Evolutionary conservation across 2,329 filamentous ascomycete genomes (phyloP), one percentile per base, ranked within the genome.

Genomic region (Aspergillus thermomutatus): DNA sequence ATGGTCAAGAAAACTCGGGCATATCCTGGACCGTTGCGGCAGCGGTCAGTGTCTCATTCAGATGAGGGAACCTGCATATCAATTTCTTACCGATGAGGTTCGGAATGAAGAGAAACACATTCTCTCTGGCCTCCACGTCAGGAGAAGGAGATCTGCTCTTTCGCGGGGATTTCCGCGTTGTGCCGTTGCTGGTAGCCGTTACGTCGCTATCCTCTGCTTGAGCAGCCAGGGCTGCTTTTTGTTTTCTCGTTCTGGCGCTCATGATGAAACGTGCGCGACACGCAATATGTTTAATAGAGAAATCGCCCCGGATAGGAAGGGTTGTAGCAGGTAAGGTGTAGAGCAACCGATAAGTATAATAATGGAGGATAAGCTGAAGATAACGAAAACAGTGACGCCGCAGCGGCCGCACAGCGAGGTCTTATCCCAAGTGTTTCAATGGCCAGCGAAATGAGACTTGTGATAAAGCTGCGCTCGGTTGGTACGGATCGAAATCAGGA

Each of bases 71-170:
- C n/a, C 26, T 19, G 37, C 41, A 49, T 10, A 37, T 54, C 28
- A 40, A 21, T 11, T 49, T 68, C 82, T 63, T 79, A 91, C 89
- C 90, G 66, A 93, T 92, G 41, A 93, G 80, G 69, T 93, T 93
- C 28, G 90, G 90, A 75, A 84, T 87, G 75, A 93, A 92, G 31
- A 92, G 74, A 64, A 92, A 93, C 62, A 93, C 88, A 73, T 93
- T 93, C 75, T 92, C 89, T 45, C 75, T 71, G 9, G 76, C 70
- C 49, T 74, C 77, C 26, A 67, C 62, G 49, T 64, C 56, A 45
- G 58, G 60, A 14, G 69, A 61, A 21, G 65, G 60, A 17, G 63
- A 65, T 34, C 66, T 67, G 60, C 69, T 68, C 52, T 68, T 71
- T 53, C 67, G 69, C 41, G 73, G 66, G 14, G 71, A 67, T 49